phyloP scores from a whole-genome alignment of 257 asterid species.

The Oldenlandia corymbosa region DNA sequence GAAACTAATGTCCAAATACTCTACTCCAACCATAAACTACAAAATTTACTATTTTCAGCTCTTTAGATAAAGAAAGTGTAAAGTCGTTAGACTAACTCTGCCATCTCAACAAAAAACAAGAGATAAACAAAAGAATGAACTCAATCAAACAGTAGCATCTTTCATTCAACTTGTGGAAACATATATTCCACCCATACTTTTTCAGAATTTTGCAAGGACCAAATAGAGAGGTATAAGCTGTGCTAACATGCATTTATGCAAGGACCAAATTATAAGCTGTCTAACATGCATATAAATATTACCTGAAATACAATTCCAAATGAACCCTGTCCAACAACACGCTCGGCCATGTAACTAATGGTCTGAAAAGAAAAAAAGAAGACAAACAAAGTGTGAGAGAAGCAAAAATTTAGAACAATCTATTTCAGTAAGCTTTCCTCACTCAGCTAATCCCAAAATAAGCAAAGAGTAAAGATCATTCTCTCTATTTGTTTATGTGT shows the following conservation, averaged over 20 bases:
- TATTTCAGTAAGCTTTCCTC: too few species aligned
- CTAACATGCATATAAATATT: background rate
- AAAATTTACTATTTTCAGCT: background rate
- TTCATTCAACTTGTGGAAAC: background rate
- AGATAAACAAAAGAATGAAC: background rate
- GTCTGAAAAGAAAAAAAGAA: slow-evolving; percentile 37
- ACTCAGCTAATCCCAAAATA: background rate
- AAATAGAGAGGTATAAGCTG: too few species aligned
- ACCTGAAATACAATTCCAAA: slow-evolving; percentile 94
- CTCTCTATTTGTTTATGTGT: background rate
- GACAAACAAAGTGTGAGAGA: background rate
- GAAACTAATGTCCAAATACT: background rate
- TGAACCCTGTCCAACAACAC: slow-evolving; percentile 85
- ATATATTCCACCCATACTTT: background rate
- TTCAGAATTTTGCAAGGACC: background rate
- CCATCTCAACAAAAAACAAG: background rate
- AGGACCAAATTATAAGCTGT: background rate
- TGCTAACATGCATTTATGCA: too few species aligned
- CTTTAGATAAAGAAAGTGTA: background rate
- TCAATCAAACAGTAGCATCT: background rate
- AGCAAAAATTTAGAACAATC: background rate
- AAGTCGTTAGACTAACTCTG: background rate
- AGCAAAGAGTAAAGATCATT: background rate
- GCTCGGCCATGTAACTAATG: slow-evolving; percentile 88
- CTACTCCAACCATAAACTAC: background rate